Evolutionary conservation across 495 filamentous ascomycete genomes (phyloP).

Genomic region (Penicillium paxilli): DNA sequence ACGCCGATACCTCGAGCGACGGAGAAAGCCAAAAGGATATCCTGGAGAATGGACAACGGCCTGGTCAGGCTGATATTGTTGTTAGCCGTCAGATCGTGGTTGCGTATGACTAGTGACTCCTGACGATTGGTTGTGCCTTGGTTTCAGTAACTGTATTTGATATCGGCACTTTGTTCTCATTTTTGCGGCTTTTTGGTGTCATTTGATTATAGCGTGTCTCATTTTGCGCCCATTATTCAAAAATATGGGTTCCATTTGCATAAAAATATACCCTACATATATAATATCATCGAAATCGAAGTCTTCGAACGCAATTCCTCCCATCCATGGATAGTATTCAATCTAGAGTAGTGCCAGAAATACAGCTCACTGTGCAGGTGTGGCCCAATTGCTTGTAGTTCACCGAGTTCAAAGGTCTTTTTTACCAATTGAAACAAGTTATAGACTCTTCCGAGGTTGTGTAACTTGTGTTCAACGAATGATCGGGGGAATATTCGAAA

Average conservation of each 20-base stretch:
- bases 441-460: too few species aligned
- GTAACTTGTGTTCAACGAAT: too few species aligned
- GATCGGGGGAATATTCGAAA: neutral
- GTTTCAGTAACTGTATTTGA: neutral
- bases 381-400: too few species aligned
- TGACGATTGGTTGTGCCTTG: neutral
- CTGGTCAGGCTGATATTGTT: slow-evolving; percentile 15
- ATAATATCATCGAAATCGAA: too few species aligned
- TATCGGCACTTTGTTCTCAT: neutral
- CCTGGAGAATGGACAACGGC: slow-evolving; percentile 8
- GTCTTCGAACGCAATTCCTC: too few species aligned
- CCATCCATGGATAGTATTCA: too few species aligned
- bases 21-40: slow-evolving; percentile 23
- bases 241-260: neutral
- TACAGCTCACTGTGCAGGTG: too few species aligned
- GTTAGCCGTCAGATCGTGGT: slow-evolving; percentile 20
- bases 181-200: neutral
- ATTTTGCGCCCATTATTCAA: neutral
- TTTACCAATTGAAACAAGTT: too few species aligned
- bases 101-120: slow-evolving; percentile 9
- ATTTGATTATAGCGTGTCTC: neutral
- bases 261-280: neutral
- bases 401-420: too few species aligned
- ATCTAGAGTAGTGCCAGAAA: too few species aligned
- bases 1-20: slow-evolving; percentile 12